Percentiles rank a stretch among this genome's conserved stretches.
These are phyloP conservation scores for Fusarium concolor DNA, from an alignment of 2,329 filamentous ascomycete species.

Conservation along the genomic window DNA sequence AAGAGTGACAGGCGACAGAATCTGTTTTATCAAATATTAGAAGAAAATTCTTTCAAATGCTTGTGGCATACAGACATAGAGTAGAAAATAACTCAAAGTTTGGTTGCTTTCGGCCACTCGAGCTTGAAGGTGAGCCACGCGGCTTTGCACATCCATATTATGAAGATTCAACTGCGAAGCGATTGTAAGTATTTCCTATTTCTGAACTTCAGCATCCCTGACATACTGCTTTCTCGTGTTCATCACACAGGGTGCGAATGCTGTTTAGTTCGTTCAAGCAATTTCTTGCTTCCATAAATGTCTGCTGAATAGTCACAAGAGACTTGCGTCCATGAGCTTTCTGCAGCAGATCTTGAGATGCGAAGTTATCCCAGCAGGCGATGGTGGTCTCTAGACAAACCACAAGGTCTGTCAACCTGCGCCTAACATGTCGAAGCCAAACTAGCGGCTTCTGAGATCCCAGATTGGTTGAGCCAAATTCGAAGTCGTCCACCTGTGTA, in stretches of 20 bases:
- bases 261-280: not conserved
- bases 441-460: too few relatives aligned
- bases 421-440: too few relatives aligned
- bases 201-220: too few relatives aligned
- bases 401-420: too few relatives aligned
- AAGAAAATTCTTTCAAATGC: too few relatives aligned
- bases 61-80: too few relatives aligned
- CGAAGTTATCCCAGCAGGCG: slow-evolving; percentile 5
- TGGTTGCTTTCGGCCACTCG: not conserved
- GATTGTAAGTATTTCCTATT: too few relatives aligned
- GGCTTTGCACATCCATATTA: not conserved
- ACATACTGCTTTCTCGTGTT: not conserved
- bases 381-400: not conserved
- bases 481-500: too few relatives aligned
- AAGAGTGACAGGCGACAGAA: not conserved
- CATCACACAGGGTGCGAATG: not conserved
- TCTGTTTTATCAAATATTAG: too few relatives aligned
- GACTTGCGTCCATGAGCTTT: not conserved
- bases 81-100: not conserved
- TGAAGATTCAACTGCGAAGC: not conserved
- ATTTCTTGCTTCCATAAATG: not conserved
- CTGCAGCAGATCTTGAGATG: not conserved
- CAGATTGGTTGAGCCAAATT: too few relatives aligned
- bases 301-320: not conserved
- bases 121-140: not conserved